A percentile compares a stretch with the other conserved stretches of the same genome.
These are phyloP conservation scores for Microdochium nivale DNA, from an alignment of 2,329 filamentous ascomycete species.

Conservation along the genomic window DNA sequence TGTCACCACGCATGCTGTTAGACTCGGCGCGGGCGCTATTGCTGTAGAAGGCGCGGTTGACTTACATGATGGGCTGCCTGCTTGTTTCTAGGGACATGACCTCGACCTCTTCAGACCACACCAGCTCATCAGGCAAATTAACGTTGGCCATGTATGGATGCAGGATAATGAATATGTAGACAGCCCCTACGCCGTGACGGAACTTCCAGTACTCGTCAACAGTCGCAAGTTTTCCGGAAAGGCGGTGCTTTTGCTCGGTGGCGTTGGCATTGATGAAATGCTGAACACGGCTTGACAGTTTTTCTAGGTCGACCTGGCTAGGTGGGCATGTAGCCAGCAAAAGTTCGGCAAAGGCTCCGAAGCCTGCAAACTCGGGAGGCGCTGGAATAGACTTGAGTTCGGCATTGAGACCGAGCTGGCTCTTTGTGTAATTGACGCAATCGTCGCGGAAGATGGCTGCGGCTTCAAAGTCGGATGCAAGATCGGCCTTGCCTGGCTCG, in stretches of 20 bases:
- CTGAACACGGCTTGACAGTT: conserved; percentile 6
- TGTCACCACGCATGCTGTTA: not conserved
- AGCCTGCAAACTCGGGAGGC: conserved; percentile 7
- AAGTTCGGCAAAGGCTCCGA: conserved; percentile 5
- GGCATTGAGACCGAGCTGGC: conserved; percentile 1
- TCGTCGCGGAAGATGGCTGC: conserved; percentile 8
- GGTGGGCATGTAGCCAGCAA: conserved; percentile 1
- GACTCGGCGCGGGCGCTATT: not conserved
- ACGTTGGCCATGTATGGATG: conserved; percentile 10
- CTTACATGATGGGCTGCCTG: conserved; percentile 9
- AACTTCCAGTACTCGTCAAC: conserved; percentile 11
- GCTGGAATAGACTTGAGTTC: not conserved
- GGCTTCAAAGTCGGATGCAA: conserved; percentile 9
- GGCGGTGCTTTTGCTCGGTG: conserved; percentile 9
- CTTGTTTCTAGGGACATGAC: conserved; percentile 9
- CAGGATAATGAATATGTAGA: conserved; percentile 7
- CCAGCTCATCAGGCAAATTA: conserved; percentile 5
- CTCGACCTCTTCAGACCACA: conserved; percentile 8
- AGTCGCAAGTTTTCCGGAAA: conserved; percentile 6
- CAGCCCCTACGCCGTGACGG: conserved; percentile 10
- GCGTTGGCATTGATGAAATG: conserved; percentile 11
- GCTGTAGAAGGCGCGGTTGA: not conserved
- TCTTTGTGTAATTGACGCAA: conserved; percentile 5
- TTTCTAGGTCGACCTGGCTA: conserved; percentile 4
- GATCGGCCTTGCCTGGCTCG: conserved; percentile 5